phyloP scores from a whole-genome alignment of 2,329 filamentous ascomycete species.

The Stemphylium beticola region DNA sequence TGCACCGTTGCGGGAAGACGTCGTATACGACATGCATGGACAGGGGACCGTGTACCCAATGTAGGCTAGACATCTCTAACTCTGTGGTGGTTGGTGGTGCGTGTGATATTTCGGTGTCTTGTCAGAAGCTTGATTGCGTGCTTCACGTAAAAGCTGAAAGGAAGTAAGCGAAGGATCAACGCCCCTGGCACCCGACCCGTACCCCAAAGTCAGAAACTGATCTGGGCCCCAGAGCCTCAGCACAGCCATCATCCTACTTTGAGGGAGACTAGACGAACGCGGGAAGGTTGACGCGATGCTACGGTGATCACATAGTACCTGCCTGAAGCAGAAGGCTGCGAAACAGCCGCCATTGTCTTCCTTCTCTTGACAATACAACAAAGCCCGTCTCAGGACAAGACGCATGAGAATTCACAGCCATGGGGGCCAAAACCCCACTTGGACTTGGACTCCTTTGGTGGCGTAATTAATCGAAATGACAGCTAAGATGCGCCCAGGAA shows the following conservation, averaged over 20 bases:
- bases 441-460: slow-evolving; percentile 7
- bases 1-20: slow-evolving; percentile 6
- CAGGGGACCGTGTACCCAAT: slow-evolving; percentile 2
- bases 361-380: neutral
- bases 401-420: neutral
- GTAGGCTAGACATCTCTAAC: slow-evolving; percentile 13
- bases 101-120: slow-evolving; percentile 21
- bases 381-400: neutral
- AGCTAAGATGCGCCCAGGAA: neutral
- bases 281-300: slow-evolving; percentile 1
- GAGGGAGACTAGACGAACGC: neutral
- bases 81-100: slow-evolving; percentile 17
- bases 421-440: neutral
- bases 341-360: slow-evolving; percentile 1
- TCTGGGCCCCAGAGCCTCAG: slow-evolving; percentile 18
- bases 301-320: neutral
- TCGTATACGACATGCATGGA: slow-evolving; percentile 13
- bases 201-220: slow-evolving; percentile 12
- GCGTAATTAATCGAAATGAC: slow-evolving; percentile 14
- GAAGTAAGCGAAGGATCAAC: slow-evolving; percentile 23
- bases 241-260: slow-evolving; percentile 9
- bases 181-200: slow-evolving; percentile 10
- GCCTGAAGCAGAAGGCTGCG: neutral
- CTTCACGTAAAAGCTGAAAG: slow-evolving; percentile 18
- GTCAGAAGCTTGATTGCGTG: slow-evolving; percentile 25